phyloP scores from a whole-genome alignment of 2,329 filamentous ascomycete species.

The Pseudopithomyces maydicus region DNA sequence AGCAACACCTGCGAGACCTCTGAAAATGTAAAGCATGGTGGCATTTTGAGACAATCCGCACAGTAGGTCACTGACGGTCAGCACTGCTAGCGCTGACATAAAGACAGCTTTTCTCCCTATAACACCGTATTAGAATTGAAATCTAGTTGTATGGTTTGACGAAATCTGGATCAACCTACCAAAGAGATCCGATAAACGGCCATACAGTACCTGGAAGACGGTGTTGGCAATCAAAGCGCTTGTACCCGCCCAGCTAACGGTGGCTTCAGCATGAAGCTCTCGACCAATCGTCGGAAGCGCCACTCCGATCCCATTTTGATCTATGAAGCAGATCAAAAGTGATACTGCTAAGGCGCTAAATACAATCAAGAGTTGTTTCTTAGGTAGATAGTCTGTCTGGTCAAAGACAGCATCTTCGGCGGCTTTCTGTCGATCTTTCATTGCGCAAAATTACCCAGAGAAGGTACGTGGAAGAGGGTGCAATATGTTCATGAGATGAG shows the following conservation, averaged over 20 bases:
- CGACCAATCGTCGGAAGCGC: slow-evolving; percentile 43
- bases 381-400: slow-evolving; percentile 63
- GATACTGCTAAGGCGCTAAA: slow-evolving; percentile 59
- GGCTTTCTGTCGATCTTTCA: slow-evolving; percentile 15
- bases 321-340: slow-evolving; percentile 59
- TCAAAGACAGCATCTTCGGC: slow-evolving; percentile 41
- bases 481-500: background rate
- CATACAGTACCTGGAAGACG: slow-evolving; percentile 68
- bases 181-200: slow-evolving; percentile 65
- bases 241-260: slow-evolving; percentile 62
- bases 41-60: slow-evolving; percentile 63
- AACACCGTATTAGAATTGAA: background rate
- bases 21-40: slow-evolving; percentile 65
- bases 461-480: too few relatives aligned
- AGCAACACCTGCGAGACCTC: slow-evolving; percentile 45
- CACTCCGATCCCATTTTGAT: slow-evolving; percentile 61
- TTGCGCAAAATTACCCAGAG: background rate
- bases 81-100: slow-evolving; percentile 57
- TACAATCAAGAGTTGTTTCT: slow-evolving; percentile 55
- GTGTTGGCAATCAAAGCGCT: slow-evolving; percentile 62
- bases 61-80: slow-evolving; percentile 63
- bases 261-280: slow-evolving; percentile 34
- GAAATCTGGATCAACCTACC: slow-evolving; percentile 56
- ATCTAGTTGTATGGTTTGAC: background rate
- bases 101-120: slow-evolving; percentile 47